These are phyloP conservation scores for Mortierella sp. DNA, from an alignment of 371 early-diverging fungal species.

Conservation along the genomic window DNA sequence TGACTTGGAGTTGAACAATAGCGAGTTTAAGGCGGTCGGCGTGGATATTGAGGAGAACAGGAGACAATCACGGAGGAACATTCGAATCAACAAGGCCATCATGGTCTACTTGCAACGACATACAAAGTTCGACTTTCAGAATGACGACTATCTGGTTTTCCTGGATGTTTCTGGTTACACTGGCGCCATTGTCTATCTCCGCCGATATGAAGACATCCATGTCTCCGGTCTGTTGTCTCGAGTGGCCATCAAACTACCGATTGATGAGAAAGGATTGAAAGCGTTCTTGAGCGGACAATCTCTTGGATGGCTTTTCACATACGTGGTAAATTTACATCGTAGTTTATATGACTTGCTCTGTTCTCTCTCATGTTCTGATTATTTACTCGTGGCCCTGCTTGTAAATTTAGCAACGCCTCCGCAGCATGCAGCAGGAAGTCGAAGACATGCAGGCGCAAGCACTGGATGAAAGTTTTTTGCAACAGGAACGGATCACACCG, in stretches of 20 bases:
- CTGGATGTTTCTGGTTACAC: conserved; percentile 18
- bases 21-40: conserved; percentile 13
- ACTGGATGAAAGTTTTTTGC: conserved; percentile 11
- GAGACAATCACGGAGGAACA: conserved; percentile 13
- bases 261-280: conserved; percentile 9
- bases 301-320: conserved; percentile 13
- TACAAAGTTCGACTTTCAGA: conserved; percentile 5
- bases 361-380: conserved; percentile 1
- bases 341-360: background rate
- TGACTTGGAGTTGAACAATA: conserved; percentile 14
- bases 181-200: conserved; percentile 11
- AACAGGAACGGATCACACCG: conserved; percentile 12
- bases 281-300: conserved; percentile 10
- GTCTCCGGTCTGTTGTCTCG: conserved; percentile 8
- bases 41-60: conserved; percentile 13
- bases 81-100: conserved; percentile 17
- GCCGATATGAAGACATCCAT: conserved; percentile 18
- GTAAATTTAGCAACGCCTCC: conserved; percentile 2
- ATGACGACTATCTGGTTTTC: conserved; percentile 6
- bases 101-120: conserved; percentile 13
- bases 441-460: conserved; percentile 10
- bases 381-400: conserved; percentile 1
- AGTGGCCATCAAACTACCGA: conserved; percentile 1
- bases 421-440: conserved; percentile 6
- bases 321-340: conserved; percentile 6